These are phyloP conservation scores for Exsudoporus frostii DNA, from an alignment of 768 basidiomycete genomes.

Conservation along the genomic window DNA sequence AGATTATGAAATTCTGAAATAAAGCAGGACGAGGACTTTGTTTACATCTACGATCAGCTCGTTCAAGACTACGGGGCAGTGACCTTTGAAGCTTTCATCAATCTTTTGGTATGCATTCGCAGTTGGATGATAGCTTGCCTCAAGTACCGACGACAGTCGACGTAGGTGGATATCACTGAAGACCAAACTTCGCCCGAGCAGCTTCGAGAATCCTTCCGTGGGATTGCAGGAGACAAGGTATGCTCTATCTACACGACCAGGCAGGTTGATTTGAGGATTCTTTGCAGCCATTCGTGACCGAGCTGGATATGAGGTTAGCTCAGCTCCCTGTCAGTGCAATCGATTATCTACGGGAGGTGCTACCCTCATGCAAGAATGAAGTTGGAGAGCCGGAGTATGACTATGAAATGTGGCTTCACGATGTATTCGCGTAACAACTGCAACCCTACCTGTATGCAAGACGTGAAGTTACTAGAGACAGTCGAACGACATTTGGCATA, in stretches of 20 bases:
- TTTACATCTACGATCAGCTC: slow-evolving; percentile 77
- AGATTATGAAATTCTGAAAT: neutral
- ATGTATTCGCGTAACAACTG: slow-evolving; percentile 60
- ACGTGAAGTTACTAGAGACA: too few relatives aligned
- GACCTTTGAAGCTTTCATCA: slow-evolving; percentile 91
- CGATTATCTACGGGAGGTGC: slow-evolving; percentile 77
- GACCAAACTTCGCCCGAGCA: slow-evolving; percentile 94
- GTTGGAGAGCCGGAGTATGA: slow-evolving; percentile 69
- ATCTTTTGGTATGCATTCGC: slow-evolving; percentile 65
- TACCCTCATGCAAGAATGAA: slow-evolving; percentile 59
- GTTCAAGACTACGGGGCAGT: slow-evolving; percentile 81
- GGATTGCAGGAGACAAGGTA: slow-evolving; percentile 88
- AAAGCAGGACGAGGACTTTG: slow-evolving; percentile 79
- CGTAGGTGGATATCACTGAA: slow-evolving; percentile 90
- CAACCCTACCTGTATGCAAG: neutral
- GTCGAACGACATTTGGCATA: neutral
- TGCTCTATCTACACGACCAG: slow-evolving; percentile 8
- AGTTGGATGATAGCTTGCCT: neutral
- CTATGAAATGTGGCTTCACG: slow-evolving; percentile 79
- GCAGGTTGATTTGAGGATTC: neutral
- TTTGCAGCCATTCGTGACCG: slow-evolving; percentile 83
- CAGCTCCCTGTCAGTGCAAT: slow-evolving; percentile 73
- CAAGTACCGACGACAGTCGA: slow-evolving; percentile 1
- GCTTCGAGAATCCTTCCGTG: slow-evolving; percentile 89
- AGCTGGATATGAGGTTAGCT: slow-evolving; percentile 85